A percentile compares a stretch with the other conserved stretches of the same genome.
Evolutionary conservation across 495 filamentous ascomycete species (phyloP).

Genomic region (Neurospora sp.): DNA sequence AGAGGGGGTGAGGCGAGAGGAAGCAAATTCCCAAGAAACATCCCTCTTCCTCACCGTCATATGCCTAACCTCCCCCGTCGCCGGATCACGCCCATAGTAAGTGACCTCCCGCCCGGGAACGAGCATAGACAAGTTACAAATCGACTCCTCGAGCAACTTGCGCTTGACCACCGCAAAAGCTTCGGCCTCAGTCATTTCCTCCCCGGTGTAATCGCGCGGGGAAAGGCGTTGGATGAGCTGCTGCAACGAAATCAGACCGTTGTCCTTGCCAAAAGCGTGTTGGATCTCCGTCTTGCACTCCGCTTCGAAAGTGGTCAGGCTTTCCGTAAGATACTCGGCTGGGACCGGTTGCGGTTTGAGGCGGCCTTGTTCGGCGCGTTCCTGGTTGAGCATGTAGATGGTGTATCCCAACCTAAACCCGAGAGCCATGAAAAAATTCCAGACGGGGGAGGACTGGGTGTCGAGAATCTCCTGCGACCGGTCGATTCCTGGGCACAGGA

Average conservation of each 20-base stretch:
- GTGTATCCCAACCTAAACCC: conserved; percentile 18
- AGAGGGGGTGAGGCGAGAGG: neutral
- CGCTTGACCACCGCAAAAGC: conserved; percentile 7
- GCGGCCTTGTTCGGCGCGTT: neutral
- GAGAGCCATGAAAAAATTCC: conserved; percentile 15
- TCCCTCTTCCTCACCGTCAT: conserved; percentile 16
- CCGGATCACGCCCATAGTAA: neutral
- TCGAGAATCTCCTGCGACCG: neutral
- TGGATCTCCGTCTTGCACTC: neutral
- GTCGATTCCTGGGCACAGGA: conserved; percentile 1
- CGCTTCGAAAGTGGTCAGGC: neutral
- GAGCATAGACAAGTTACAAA: conserved; percentile 17
- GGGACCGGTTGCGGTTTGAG: neutral
- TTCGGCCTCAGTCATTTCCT: neutral
- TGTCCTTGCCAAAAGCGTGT: neutral
- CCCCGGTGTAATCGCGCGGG: neutral
- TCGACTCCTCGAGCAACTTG: conserved; percentile 16
- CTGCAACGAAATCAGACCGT: neutral
- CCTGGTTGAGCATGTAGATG: conserved; percentile 2
- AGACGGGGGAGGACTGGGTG: neutral
- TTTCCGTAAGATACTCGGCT: neutral
- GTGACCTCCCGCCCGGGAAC: conserved; percentile 4
- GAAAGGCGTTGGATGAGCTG: conserved; percentile 1
- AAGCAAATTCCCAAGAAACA: conserved; percentile 5
- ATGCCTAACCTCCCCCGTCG: neutral